Percentiles rank a stretch among this genome's conserved stretches.
Evolutionary conservation across 345 rosid genomes (phyloP).

Genomic region (Boechera stricta): DNA sequence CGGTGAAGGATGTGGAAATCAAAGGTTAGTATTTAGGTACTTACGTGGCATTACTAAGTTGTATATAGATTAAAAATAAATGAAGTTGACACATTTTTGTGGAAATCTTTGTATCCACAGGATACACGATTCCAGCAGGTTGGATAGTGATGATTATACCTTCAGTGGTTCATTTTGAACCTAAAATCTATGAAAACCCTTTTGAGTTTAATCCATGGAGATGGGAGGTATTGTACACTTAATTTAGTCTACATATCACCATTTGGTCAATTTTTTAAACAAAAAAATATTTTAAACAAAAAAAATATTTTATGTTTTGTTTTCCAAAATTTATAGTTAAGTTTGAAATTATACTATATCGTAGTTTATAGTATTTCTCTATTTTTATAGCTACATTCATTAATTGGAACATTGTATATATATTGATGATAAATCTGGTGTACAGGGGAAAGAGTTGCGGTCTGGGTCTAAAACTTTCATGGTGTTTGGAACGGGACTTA

Average conservation of each 20-base stretch:
- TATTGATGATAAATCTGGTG: background rate
- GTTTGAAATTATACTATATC: too few species aligned
- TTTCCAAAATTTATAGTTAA: too few species aligned
- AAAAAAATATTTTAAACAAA: too few species aligned
- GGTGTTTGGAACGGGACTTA: conserved; percentile 55
- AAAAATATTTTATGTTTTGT: too few species aligned
- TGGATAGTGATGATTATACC: conserved; percentile 49
- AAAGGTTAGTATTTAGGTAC: conserved; percentile 23
- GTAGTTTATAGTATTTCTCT: too few species aligned
- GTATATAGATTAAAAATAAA: background rate
- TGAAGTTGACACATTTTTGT: background rate
- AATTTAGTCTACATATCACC: too few species aligned
- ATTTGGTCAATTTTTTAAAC: too few species aligned
- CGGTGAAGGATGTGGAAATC: conserved; percentile 43
- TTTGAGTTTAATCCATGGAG: conserved; percentile 55
- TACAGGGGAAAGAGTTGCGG: conserved; percentile 42
- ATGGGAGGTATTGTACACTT: conserved; percentile 45
- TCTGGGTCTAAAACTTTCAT: conserved; percentile 52
- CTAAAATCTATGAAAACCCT: conserved; percentile 46
- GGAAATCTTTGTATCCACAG: conserved; percentile 23
- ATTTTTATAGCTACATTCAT: too few species aligned
- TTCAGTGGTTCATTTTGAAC: conserved; percentile 42
- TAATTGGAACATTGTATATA: too few species aligned
- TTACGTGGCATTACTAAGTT: background rate
- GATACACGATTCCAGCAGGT: conserved; percentile 55